Evolutionary conservation across 1,139 yeast species (phyloP).

Genomic region (Candida labiduridarum): DNA sequence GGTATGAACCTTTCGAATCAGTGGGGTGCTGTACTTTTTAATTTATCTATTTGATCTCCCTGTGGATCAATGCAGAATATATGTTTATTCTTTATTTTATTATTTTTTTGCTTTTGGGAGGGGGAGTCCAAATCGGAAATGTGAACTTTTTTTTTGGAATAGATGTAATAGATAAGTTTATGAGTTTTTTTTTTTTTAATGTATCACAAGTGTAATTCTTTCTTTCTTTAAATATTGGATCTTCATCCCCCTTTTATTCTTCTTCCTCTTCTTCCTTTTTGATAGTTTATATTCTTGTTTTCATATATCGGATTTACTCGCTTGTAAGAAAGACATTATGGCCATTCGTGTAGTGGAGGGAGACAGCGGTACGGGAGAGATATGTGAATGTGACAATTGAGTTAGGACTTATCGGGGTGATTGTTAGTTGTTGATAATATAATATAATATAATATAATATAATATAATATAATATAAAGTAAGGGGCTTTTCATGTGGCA

Average conservation of each 20-base stretch:
- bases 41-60: slow-evolving; percentile 1
- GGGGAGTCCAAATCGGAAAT: slow-evolving; percentile 1
- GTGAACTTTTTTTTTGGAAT: not conserved
- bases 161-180: not conserved
- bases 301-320: too few species aligned
- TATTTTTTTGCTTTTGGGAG: not conserved
- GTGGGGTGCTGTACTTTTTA: not conserved
- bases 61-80: not conserved
- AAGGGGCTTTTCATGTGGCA: too few species aligned
- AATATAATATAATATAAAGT: too few species aligned
- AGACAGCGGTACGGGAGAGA: not conserved
- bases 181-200: not conserved
- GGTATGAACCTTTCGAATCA: not conserved
- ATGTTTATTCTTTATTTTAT: not conserved
- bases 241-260: too few species aligned
- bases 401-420: not conserved
- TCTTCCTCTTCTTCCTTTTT: too few species aligned
- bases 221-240: too few species aligned
- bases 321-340: too few species aligned
- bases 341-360: not conserved
- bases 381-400: not conserved
- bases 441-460: too few species aligned
- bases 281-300: not conserved
- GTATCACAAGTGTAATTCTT: too few species aligned
- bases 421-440: too few species aligned